Evolutionary conservation across 805 yeast genomes (phyloP).

Genomic region (Clavispora santaluciae): DNA sequence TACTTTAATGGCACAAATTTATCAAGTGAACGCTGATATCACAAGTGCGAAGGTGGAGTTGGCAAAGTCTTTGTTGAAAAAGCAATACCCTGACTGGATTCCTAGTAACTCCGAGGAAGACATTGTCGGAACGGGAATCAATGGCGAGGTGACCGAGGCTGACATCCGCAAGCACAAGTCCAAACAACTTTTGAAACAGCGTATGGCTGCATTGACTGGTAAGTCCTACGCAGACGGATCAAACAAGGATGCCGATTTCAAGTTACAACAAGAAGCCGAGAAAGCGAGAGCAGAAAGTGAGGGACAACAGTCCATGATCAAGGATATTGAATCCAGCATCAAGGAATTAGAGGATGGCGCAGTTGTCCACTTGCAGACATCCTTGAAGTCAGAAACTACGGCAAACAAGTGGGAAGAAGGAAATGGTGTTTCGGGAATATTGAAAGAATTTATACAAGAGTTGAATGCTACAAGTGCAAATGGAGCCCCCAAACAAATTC

Average conservation of each 20-base stretch:
- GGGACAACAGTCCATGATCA: constrained; percentile 54
- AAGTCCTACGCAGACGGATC: constrained; percentile 46
- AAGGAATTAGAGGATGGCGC: constrained; percentile 54
- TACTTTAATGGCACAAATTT: constrained; percentile 56
- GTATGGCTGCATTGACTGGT: constrained; percentile 94
- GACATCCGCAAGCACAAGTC: constrained; percentile 79
- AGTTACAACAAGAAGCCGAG: constrained; percentile 48
- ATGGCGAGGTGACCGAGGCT: constrained; percentile 78
- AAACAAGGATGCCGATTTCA: constrained; percentile 51
- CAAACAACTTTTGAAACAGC: constrained; percentile 70
- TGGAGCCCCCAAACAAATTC: too few species aligned
- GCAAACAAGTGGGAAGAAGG: constrained; percentile 79
- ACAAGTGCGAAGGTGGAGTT: constrained; percentile 61
- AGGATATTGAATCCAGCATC: constrained; percentile 70
- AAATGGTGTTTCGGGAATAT: constrained; percentile 62
- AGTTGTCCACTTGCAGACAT: constrained; percentile 36
- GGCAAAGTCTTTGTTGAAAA: constrained; percentile 49
- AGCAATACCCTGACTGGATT: constrained; percentile 61
- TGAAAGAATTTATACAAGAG: constrained; percentile 55
- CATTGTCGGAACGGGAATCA: constrained; percentile 77
- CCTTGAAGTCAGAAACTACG: constrained; percentile 44
- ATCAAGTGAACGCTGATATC: constrained; percentile 63
- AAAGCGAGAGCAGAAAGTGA: constrained; percentile 50
- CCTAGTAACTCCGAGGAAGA: constrained; percentile 32
- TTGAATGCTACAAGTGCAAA: constrained; percentile 40